Evolutionary conservation across 495 filamentous ascomycete genomes (phyloP).

Genomic region (Neohortaea acidophila): DNA sequence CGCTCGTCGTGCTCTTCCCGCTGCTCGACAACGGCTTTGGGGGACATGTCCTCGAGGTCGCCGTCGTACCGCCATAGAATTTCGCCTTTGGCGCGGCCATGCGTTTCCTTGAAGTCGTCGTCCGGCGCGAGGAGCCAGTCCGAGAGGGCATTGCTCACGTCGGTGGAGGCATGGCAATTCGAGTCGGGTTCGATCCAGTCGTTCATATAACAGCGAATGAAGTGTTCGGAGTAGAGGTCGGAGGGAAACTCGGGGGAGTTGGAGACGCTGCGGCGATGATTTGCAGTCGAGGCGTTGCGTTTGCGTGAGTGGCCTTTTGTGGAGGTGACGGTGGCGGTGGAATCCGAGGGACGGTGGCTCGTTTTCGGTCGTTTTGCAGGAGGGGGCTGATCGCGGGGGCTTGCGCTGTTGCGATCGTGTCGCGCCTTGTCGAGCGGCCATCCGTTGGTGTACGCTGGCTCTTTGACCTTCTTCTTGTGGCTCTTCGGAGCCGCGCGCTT

Average conservation of each 20-base stretch:
- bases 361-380: constrained; percentile 60
- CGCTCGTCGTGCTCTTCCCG: constrained; percentile 33
- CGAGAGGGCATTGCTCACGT: constrained; percentile 49
- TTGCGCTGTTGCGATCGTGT: constrained; percentile 34
- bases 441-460: constrained; percentile 33
- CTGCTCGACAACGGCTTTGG: constrained; percentile 16
- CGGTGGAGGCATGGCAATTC: constrained; percentile 54
- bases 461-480: constrained; percentile 49
- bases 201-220: constrained; percentile 51
- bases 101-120: constrained; percentile 35
- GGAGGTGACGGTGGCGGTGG: constrained; percentile 37
- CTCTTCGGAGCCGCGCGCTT: constrained; percentile 30
- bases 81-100: constrained; percentile 25
- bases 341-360: constrained; percentile 55
- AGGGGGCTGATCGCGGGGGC: constrained; percentile 43
- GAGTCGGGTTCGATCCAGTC: constrained; percentile 39
- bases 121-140: constrained; percentile 46
- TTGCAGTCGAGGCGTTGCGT: constrained; percentile 31
- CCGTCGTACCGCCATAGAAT: constrained; percentile 42
- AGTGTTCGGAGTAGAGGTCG: constrained; percentile 48
- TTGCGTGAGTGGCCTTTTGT: constrained; percentile 31
- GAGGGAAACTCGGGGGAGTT: constrained; percentile 28
- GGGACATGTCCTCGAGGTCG: constrained; percentile 39
- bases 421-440: constrained; percentile 27
- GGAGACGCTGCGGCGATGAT: constrained; percentile 37